Percentiles rank a stretch among this genome's conserved stretches.
phyloP scores from a whole-genome alignment of 345 rosid species.

The Dimocarpus longan region DNA sequence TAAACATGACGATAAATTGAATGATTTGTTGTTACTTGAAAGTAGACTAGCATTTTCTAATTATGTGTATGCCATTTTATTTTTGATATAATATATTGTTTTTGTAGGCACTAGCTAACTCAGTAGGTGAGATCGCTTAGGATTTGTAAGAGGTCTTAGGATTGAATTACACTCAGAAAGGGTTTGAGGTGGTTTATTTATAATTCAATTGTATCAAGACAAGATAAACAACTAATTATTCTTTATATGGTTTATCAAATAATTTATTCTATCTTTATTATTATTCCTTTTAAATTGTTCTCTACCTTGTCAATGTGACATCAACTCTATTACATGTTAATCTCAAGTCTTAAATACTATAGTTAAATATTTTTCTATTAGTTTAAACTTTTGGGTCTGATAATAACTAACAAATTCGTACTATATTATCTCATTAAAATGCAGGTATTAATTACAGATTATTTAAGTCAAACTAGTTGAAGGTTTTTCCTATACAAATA shows the following conservation, averaged over 20 bases:
- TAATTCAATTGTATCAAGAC: not conserved
- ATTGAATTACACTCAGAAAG: not conserved
- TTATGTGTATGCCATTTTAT: not conserved
- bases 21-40: not conserved
- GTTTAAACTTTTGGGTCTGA: too few species aligned
- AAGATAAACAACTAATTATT: not conserved
- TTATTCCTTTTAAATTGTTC: not conserved
- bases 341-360: too few species aligned
- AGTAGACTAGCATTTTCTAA: not conserved
- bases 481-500: slow-evolving; percentile 64
- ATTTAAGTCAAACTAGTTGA: slow-evolving; percentile 69
- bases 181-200: not conserved
- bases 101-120: not conserved
- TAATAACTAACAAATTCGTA: not conserved
- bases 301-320: not conserved
- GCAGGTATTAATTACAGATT: slow-evolving; percentile 94
- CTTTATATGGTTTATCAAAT: not conserved
- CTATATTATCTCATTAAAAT: slow-evolving; percentile 22
- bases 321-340: not conserved
- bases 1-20: not conserved
- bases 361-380: too few species aligned
- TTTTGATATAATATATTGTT: not conserved
- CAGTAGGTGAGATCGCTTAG: not conserved
- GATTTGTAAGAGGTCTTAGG: not conserved
- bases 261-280: not conserved